These are phyloP conservation scores for Novymonas esmeraldas DNA, from an alignment of 208 protist species.

Conservation along the genomic window DNA sequence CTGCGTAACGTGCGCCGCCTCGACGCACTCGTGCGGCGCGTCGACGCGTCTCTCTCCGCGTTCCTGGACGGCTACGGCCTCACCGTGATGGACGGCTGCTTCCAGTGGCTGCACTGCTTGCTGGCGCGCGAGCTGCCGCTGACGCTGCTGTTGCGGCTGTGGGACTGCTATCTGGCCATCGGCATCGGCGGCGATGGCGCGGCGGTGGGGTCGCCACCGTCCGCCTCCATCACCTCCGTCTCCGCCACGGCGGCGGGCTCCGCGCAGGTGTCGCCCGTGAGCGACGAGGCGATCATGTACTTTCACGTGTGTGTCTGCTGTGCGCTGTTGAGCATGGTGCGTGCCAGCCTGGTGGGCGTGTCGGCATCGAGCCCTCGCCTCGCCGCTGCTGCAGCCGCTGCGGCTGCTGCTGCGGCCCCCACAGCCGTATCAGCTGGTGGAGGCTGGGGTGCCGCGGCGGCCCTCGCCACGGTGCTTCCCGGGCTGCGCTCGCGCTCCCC, in stretches of 20 bases:
- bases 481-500: slow-evolving; percentile 15
- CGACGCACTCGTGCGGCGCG: slow-evolving; percentile 42
- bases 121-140: slow-evolving; percentile 89
- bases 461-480: slow-evolving; percentile 20
- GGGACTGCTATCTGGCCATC: slow-evolving; percentile 90
- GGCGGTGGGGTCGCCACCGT: neutral
- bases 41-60: slow-evolving; percentile 18
- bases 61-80: slow-evolving; percentile 44
- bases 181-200: slow-evolving; percentile 37
- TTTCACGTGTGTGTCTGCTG: slow-evolving; percentile 93
- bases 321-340: slow-evolving; percentile 59
- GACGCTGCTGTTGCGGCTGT: slow-evolving; percentile 76
- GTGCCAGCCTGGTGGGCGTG: slow-evolving; percentile 19
- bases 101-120: slow-evolving; percentile 94
- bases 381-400: neutral
- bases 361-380: neutral
- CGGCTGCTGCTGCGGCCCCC: neutral
- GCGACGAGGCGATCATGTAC: slow-evolving; percentile 44
- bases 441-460: slow-evolving; percentile 13
- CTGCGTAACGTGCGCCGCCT: slow-evolving; percentile 63
- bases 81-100: slow-evolving; percentile 80
- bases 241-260: neutral
- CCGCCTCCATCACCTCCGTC: neutral
- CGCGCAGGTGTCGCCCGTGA: slow-evolving; percentile 1
- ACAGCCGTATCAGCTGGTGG: neutral